Evolutionary conservation across 2,329 filamentous ascomycete species (phyloP), one percentile per base, ranked within the genome.

Genomic region (Neonectria sp.): DNA sequence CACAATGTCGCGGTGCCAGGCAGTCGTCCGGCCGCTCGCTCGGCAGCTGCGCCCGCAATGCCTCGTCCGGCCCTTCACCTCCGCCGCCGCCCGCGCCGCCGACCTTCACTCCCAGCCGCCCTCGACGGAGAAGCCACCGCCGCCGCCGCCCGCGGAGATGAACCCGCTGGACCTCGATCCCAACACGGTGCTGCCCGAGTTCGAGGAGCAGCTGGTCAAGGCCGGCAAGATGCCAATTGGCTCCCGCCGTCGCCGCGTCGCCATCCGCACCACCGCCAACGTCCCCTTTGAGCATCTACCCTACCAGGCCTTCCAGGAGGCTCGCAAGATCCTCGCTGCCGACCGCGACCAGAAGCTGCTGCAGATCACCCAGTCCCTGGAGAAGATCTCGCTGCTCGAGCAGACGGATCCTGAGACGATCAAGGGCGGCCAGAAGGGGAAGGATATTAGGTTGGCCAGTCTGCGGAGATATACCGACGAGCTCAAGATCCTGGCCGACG

Each of bases 301-400:
- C 21, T 99, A 97, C 84, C 95, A 98, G 86, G 96, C 94, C 82
- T 99, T 98, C 85, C 96, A 99, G 83, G 95, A 98, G 84, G 96
- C 96, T 46, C 90, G 95, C 70, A 93, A 94, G 79, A 83, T 98
- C 55, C 85, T 99, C 63, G 87, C 90, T 60, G 89, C 89, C 61
- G 96, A 99, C 79, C 90, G 95, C 46, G 85, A 91, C 71, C 89
- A 95, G 82, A 98, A 97, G 84, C 76, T 98, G 57, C 84, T 86
- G 68, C 85, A 91, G 76, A 95, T 99, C 65, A 83, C 89, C 57
- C 85, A 82, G 31, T 90, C 94, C 81, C 83, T 91, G 57, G 86
- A 86, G 67, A 90, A 91, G 79, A 92, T 99, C 77, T 87, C 89
- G 62, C 85, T 86, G 67, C 80, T 97, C 52, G 86, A 91, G 79